A percentile compares a stretch with the other conserved stretches of the same genome.
phyloP scores from a whole-genome alignment of 169 alveolate genomes.

The Plasmodium vinckei region DNA sequence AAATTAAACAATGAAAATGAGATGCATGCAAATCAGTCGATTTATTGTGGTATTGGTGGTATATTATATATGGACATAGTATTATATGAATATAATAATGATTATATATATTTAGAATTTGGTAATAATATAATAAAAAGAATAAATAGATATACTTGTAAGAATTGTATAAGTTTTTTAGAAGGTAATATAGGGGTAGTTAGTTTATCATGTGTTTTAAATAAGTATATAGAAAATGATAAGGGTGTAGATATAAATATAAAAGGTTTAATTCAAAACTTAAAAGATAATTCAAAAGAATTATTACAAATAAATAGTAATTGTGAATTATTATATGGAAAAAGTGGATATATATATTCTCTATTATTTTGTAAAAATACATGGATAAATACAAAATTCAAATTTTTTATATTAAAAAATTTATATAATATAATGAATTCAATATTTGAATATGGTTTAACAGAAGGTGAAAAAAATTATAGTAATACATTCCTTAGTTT shows the following conservation, averaged over 20 bases:
- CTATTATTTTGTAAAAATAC: slow-evolving; percentile 53
- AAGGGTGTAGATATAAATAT: slow-evolving; percentile 23
- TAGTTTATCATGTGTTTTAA: slow-evolving; percentile 29
- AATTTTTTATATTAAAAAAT: slow-evolving; percentile 25
- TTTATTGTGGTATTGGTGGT: slow-evolving; percentile 72
- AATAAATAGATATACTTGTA: slow-evolving; percentile 12
- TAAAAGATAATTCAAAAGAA: slow-evolving; percentile 22
- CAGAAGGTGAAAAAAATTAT: not conserved
- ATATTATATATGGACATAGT: slow-evolving; percentile 52
- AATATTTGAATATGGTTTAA: slow-evolving; percentile 62
- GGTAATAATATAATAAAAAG: slow-evolving; percentile 27
- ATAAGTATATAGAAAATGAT: slow-evolving; percentile 48
- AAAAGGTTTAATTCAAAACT: slow-evolving; percentile 20
- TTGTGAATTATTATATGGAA: slow-evolving; percentile 72
- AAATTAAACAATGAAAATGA: slow-evolving; percentile 27
- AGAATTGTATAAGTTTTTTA: slow-evolving; percentile 27
- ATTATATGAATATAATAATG: slow-evolving; percentile 35
- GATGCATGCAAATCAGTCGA: slow-evolving; percentile 19
- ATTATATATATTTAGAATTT: slow-evolving; percentile 26
- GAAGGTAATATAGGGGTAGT: slow-evolving; percentile 45
- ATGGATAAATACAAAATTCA: slow-evolving; percentile 31
- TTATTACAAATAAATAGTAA: slow-evolving; percentile 21
- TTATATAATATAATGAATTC: slow-evolving; percentile 44
- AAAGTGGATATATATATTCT: slow-evolving; percentile 70
- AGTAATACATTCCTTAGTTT: slow-evolving; percentile 31